Evolutionary conservation across 2,329 filamentous ascomycete species (phyloP).

Genomic region (Pyrenophora graminea): DNA sequence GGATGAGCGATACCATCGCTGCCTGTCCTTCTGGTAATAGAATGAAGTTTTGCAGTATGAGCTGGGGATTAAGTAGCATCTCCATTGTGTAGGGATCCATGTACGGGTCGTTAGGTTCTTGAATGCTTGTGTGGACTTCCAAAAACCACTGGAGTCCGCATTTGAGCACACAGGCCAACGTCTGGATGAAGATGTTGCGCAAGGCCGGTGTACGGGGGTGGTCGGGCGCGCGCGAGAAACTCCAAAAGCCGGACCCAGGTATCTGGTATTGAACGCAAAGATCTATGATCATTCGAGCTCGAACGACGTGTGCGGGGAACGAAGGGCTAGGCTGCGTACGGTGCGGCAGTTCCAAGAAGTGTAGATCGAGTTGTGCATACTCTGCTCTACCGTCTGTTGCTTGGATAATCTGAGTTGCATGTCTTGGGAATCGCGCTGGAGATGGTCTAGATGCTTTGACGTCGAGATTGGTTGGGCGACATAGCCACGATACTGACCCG

Average conservation of each 20-base stretch:
- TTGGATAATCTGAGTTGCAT: conserved; percentile 26
- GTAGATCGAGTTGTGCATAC: conserved; percentile 47
- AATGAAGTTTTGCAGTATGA: conserved; percentile 46
- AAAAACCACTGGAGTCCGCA: conserved; percentile 48
- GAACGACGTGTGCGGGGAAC: conserved; percentile 30
- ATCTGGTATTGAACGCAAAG: conserved; percentile 38
- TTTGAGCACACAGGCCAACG: conserved; percentile 47
- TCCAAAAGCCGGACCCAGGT: conserved; percentile 31
- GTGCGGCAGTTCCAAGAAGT: conserved; percentile 45
- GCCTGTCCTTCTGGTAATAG: conserved; percentile 26
- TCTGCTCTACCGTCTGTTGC: conserved; percentile 43
- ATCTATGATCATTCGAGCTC: conserved; percentile 43
- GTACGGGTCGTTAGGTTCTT: conserved; percentile 13
- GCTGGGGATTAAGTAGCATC: conserved; percentile 37
- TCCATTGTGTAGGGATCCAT: conserved; percentile 28
- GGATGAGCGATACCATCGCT: conserved; percentile 25
- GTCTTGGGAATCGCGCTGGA: conserved; percentile 20
- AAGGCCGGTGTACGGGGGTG: conserved; percentile 46
- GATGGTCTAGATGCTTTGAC: conserved; percentile 9
- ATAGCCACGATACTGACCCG: conserved; percentile 40
- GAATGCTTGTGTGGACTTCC: conserved; percentile 39
- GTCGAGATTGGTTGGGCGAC: conserved; percentile 35
- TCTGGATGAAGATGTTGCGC: conserved; percentile 50
- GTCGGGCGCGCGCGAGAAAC: conserved; percentile 28
- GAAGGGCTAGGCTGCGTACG: conserved; percentile 33